Evolutionary conservation across 2,329 filamentous ascomycete species (phyloP), one percentile per base, ranked within the genome.

Genomic region (Septoria linicola): DNA sequence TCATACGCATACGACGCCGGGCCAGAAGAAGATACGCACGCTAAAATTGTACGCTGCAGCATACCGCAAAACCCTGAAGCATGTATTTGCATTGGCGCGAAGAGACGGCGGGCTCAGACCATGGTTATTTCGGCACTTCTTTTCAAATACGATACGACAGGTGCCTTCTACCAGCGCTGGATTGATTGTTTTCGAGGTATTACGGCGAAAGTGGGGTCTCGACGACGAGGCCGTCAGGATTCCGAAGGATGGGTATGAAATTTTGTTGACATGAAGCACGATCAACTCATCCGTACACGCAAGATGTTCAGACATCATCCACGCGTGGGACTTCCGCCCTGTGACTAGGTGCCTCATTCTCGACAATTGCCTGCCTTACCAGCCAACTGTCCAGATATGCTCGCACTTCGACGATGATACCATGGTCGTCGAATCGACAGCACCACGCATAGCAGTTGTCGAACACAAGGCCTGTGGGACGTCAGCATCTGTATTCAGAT

Each of bases 111-210:
- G 79, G 1, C 75, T 85, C 67, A 66, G 76, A 17, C 74, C 72
- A 11, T 90, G 85, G 79, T 68, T 90, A 4, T 91, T 87, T 64
- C 75, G 80, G 4, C 85, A 83, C 10, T 89, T 90, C 66, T 82
- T 85, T 76, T 81, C 80, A 79, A 84, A 79, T 47, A 87, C 87
- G 0, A 78, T 89, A 45, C 75, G 84, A 4, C 86, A 89, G 69
- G 84, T 88, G 1, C 87, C 87, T 0, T 88, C 85, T 65, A 90
- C 87, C 1, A 87, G 83, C 53, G 87, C 87, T 0, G 87, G 86
- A 0, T 66, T 91, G 53, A 88, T 91, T 59, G 87, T 89, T 16
- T 91, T 91, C 66, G 87, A 91, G 70, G 66, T 91, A 37, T 82
- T 89, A 31, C 74, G 87, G 50, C 75, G 86, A 30, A 88, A 88